phyloP scores from a whole-genome alignment of 371 early-diverging fungal genomes.

The Apophysomyces elegans region DNA sequence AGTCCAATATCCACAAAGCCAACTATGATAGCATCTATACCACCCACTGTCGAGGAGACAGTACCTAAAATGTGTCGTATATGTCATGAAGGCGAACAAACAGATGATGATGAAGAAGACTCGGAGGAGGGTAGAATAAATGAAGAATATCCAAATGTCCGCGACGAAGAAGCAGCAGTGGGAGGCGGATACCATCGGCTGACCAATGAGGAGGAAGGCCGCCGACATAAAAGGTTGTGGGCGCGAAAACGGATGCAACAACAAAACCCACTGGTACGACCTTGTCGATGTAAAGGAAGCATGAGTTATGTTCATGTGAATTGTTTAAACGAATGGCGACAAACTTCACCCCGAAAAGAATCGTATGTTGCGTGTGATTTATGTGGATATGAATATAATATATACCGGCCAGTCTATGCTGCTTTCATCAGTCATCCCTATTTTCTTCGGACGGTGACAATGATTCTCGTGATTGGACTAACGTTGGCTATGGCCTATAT shows the following conservation, averaged over 20 bases:
- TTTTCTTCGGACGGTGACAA: slow-evolving; percentile 22
- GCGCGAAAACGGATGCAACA: slow-evolving; percentile 13
- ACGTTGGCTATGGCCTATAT: slow-evolving; percentile 21
- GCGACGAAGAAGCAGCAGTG: slow-evolving; percentile 6
- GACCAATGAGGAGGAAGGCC: slow-evolving; percentile 1
- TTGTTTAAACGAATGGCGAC: slow-evolving; percentile 40
- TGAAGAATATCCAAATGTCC: neutral
- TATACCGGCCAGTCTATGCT: slow-evolving; percentile 31
- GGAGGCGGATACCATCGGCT: neutral
- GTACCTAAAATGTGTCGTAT: slow-evolving; percentile 20
- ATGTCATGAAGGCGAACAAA: slow-evolving; percentile 23
- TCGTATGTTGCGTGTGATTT: slow-evolving; percentile 31
- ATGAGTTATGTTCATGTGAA: slow-evolving; percentile 36
- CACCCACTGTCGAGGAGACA: neutral
- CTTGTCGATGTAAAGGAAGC: slow-evolving; percentile 36
- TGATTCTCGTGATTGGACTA: slow-evolving; percentile 14
- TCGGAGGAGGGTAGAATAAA: neutral
- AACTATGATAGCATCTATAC: neutral
- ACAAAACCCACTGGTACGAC: slow-evolving; percentile 35
- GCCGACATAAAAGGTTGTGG: neutral
- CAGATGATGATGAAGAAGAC: slow-evolving; percentile 11
- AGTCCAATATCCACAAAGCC: neutral
- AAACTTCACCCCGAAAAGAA: slow-evolving; percentile 27
- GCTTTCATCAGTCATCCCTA: slow-evolving; percentile 18
- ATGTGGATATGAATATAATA: slow-evolving; percentile 33